Evolutionary conservation across 2,329 filamentous ascomycete genomes (phyloP), one percentile per base, ranked within the genome.

Genomic region (Westerdykella ornata): DNA sequence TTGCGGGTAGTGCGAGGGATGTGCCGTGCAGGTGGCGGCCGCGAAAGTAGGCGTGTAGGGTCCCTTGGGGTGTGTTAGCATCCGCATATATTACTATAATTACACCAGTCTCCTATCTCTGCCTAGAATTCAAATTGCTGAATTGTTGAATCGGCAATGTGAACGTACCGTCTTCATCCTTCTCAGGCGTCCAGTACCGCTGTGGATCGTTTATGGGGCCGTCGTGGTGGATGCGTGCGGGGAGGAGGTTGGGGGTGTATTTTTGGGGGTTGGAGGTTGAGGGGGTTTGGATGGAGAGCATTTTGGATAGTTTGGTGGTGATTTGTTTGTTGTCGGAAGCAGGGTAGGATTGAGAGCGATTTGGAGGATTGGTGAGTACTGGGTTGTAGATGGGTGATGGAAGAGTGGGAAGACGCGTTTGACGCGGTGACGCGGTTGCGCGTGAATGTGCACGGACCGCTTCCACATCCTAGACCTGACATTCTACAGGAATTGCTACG

Each of bases 21-120:
- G 78, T 82, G 32, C 85, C 88, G 35, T 80, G 74, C 1, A 96
- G 73, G 59, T 85, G 89, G 37, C 88, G 80, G 26, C 89, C 89
- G 47, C 89, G 82, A 45, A 62, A 57, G 44, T 60, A 49, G 32
- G 46, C 54, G 38, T 60, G 59, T 6, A 43, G 41, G 12, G 35
- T 52, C 14, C 50, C 57, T 58, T 14, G 2, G 14, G 12, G 22
- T 15, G 17, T 38, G 34, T 39, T 30, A 20, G 22, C 22, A 9
- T 26, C 42, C 37, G 22, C n/a, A 12, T 31, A 26, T 30, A 22
- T 16, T 12, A 5, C 17, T 3, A 14, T 30, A 17, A 36, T 48
- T 12, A n/a, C n/a, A n/a, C n/a, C 40, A 43, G 20, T 41, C 33
- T 16, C 45, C 42, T 34, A 32, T 17, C 31, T 26, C 29, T 16